A percentile compares a stretch with the other conserved stretches of the same genome.
These are phyloP conservation scores for Pyrenochaeta sp. DNA, from an alignment of 2,329 filamentous ascomycete species.

Conservation along the genomic window DNA sequence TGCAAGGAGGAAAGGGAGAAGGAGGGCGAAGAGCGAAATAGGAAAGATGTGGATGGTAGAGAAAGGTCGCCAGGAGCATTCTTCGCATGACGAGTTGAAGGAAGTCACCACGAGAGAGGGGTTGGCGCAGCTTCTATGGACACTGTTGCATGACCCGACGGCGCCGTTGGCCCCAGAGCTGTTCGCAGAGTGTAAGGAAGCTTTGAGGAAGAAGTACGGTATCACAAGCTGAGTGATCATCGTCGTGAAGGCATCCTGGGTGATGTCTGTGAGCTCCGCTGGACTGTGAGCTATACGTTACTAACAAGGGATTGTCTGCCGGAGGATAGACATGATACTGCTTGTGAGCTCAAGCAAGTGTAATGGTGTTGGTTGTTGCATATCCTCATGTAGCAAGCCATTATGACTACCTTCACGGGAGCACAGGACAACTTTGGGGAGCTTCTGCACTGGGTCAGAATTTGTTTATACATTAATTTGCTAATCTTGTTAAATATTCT, in stretches of 20 bases:
- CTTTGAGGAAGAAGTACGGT: conserved; percentile 30
- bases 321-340: no score
- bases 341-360: no score
- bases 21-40: conserved; percentile 10
- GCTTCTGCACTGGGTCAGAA: no score
- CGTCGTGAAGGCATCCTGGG: background rate
- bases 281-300: no score
- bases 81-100: conserved; percentile 25
- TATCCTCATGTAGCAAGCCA: no score
- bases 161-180: conserved; percentile 18
- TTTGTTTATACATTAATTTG: no score
- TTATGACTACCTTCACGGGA: no score
- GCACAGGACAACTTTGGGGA: no score
- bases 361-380: no score
- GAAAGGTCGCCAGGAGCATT: conserved; percentile 11
- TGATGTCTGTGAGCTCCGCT: no score
- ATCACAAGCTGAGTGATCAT: conserved; percentile 6
- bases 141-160: conserved; percentile 25
- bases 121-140: conserved; percentile 35
- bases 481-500: no score
- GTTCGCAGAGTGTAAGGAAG: conserved; percentile 20
- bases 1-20: conserved; percentile 12
- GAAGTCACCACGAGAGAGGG: conserved; percentile 32
- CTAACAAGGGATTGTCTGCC: no score
- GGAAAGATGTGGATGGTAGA: conserved; percentile 24